A percentile compares a stretch with the other conserved stretches of the same genome.
phyloP scores from a whole-genome alignment of 2,329 filamentous ascomycete genomes.

The Helicocarpus griseus region DNA sequence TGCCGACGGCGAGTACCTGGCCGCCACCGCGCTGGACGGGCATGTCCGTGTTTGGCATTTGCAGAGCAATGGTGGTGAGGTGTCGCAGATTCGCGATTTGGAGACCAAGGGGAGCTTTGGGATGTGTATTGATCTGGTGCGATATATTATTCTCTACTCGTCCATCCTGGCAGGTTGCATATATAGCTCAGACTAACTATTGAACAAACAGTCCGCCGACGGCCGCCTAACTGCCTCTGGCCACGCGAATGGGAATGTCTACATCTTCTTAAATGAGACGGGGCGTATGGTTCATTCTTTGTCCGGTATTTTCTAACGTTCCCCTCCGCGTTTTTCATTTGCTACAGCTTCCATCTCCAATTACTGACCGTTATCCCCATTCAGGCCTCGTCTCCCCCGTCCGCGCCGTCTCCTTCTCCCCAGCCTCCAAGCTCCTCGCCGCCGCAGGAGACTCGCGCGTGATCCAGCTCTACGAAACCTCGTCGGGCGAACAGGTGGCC shows the following conservation, averaged over 20 bases:
- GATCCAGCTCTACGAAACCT: conserved; percentile 86
- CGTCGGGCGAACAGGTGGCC: conserved; percentile 83
- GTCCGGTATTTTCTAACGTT: no score
- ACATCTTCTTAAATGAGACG: conserved; percentile 90
- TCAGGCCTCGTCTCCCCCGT: conserved; percentile 77
- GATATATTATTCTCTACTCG: conserved; percentile 8
- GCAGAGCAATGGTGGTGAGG: conserved; percentile 32
- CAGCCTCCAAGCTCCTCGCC: conserved; percentile 71
- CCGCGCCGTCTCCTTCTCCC: conserved; percentile 78
- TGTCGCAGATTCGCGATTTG: conserved; percentile 65
- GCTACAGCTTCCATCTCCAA: no score
- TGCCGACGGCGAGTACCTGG: conserved; percentile 71
- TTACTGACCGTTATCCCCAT: no score
- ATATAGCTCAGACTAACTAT: conserved; percentile 9
- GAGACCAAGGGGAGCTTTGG: conserved; percentile 92
- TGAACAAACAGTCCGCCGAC: conserved; percentile 48
- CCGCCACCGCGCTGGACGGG: conserved; percentile 80
- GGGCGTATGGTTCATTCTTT: conserved; percentile 78
- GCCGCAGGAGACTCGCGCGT: conserved; percentile 82
- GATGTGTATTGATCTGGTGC: conserved; percentile 69
- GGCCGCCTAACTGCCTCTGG: conserved; percentile 82
- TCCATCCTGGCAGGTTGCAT: neutral
- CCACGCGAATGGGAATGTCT: conserved; percentile 83
- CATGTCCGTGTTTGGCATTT: conserved; percentile 83
- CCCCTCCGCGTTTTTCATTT: no score